Conservation (phyloP, 805 yeast species). For the Scheffersomyces spartinae region DNA sequence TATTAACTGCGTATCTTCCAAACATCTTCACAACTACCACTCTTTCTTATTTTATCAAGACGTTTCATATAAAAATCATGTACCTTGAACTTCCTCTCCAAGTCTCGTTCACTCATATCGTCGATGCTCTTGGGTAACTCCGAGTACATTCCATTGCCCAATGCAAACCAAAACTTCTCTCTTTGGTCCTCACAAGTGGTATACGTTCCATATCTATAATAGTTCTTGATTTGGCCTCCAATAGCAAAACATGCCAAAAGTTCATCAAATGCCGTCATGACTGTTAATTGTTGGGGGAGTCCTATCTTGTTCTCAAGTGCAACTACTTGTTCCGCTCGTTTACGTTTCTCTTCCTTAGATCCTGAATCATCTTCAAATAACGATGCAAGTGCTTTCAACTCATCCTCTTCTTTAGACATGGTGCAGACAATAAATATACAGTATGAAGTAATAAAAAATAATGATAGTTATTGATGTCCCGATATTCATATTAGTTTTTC, state of each 20-base stretch:
- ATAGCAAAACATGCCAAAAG: conserved; percentile 75
- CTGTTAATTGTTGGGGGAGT: conserved; percentile 24
- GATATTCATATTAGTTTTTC: too few relatives aligned
- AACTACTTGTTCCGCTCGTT: too few relatives aligned
- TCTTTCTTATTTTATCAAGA: conserved; percentile 45
- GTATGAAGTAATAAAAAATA: too few relatives aligned
- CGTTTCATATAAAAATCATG: conserved; percentile 62
- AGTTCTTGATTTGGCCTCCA: conserved; percentile 81
- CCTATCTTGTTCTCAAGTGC: too few relatives aligned
- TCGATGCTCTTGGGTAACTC: too few relatives aligned
- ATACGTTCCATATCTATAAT: conserved; percentile 74
- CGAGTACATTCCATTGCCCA: conserved; percentile 46
- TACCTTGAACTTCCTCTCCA: conserved; percentile 35
- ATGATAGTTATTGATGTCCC: too few relatives aligned
- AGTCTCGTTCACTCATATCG: conserved; percentile 33
- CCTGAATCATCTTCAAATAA: too few relatives aligned
- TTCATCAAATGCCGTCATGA: conserved; percentile 76
- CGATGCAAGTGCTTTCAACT: too few relatives aligned
- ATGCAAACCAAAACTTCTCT: conserved; percentile 71
- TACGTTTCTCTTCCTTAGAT: too few relatives aligned
- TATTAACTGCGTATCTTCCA: too few relatives aligned
- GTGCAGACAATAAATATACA: too few relatives aligned
- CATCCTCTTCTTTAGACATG: too few relatives aligned
- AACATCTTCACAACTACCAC: conserved; percentile 75
- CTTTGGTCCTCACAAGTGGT: conserved; percentile 60